Evolutionary conservation across 2,329 filamentous ascomycete species (phyloP).

Genomic region (Aspergillus ochraceoroseus): DNA sequence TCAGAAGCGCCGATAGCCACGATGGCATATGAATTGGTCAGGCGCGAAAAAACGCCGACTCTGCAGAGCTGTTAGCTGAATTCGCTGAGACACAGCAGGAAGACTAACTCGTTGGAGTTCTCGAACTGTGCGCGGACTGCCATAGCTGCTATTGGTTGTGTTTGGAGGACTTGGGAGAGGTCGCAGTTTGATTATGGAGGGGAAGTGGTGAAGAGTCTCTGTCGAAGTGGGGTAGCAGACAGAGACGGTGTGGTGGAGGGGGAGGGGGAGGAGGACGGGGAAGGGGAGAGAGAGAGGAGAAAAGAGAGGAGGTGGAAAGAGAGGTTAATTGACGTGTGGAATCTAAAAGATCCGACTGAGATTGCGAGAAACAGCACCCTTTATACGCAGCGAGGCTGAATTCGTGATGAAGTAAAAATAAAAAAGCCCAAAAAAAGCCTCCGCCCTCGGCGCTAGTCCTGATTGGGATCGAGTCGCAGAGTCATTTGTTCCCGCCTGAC

Average conservation of each 20-base stretch:
- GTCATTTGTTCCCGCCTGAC: conserved; percentile 14
- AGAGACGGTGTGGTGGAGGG: conserved; percentile 1
- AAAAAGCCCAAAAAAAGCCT: conserved; percentile 10
- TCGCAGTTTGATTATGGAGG: neutral
- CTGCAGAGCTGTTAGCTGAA: conserved; percentile 50
- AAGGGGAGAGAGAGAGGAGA: neutral
- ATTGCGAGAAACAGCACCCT: too few species aligned
- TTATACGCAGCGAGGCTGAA: conserved; percentile 3
- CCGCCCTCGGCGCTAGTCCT: conserved; percentile 15
- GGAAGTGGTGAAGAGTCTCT: conserved; percentile 5
- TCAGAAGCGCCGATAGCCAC: conserved; percentile 92
- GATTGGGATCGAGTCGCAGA: conserved; percentile 16
- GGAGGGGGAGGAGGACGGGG: neutral
- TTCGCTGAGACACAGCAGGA: too few species aligned
- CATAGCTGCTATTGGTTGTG: conserved; percentile 30
- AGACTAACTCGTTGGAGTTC: conserved; percentile 51
- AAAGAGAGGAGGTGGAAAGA: conserved; percentile 1
- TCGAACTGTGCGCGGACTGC: conserved; percentile 49
- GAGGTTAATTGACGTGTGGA: neutral
- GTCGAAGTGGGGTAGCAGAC: conserved; percentile 10
- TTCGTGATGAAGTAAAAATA: conserved; percentile 2
- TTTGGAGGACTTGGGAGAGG: neutral
- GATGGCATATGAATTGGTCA: conserved; percentile 95
- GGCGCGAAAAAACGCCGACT: conserved; percentile 91
- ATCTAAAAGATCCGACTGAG: too few species aligned